These are phyloP conservation scores for Amphibolis antarctica DNA, from an alignment of 106 monocot species.

Conservation along the genomic window DNA sequence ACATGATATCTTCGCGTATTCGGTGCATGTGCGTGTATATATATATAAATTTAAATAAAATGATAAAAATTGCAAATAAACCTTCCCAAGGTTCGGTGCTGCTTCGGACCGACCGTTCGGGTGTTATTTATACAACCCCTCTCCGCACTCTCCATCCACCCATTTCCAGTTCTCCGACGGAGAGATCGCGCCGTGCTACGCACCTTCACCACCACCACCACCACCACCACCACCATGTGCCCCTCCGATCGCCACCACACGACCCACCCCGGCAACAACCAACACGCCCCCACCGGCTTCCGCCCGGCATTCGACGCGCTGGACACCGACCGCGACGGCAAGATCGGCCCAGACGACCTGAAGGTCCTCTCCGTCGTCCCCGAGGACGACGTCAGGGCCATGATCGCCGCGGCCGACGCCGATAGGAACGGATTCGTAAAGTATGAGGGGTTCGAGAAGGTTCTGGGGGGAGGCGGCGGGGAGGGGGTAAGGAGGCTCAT, in stretches of 20 bases:
- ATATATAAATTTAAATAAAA: too few relatives aligned
- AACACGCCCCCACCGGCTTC: background rate
- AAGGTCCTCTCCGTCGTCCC: constrained; percentile 25
- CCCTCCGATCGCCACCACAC: background rate
- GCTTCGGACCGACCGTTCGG: too few relatives aligned
- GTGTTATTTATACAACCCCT: too few relatives aligned
- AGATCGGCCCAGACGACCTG: constrained; percentile 71
- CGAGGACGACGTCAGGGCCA: constrained; percentile 47
- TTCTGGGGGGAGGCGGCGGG: constrained; percentile 19
- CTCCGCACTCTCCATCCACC: too few relatives aligned
- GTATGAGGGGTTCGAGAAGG: constrained; percentile 66
- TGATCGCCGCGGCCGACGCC: constrained; percentile 75
- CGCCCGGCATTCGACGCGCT: constrained; percentile 62
- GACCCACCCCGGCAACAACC: background rate
- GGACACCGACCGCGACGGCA: constrained; percentile 82
- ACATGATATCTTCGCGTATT: too few relatives aligned
- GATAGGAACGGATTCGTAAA: constrained; percentile 70
- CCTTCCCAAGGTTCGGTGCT: too few relatives aligned
- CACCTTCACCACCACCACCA: too few relatives aligned
- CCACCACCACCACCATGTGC: constrained; percentile 1
- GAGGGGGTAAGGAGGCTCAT: constrained; percentile 4
- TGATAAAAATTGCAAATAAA: too few relatives aligned
- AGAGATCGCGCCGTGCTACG: too few relatives aligned
- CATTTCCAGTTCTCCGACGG: too few relatives aligned
- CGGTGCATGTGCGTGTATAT: too few relatives aligned